Evolutionary conservation across 139 green algal species (phyloP).

Genomic region (Chlamydomonas applanata): DNA sequence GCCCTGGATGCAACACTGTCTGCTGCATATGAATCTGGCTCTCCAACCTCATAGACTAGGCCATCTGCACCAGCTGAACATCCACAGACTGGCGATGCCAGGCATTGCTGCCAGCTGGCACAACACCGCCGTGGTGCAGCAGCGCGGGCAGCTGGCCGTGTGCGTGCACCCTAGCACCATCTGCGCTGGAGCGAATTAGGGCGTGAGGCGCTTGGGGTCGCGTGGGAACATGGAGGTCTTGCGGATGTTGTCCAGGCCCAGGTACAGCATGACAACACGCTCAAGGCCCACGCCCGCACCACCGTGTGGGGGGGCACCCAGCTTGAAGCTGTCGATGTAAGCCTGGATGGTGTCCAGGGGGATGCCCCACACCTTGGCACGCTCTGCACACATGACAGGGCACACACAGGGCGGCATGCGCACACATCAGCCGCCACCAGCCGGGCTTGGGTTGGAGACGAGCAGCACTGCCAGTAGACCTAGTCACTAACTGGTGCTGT

Average conservation of each 20-base stretch:
- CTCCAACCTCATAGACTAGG: too few relatives aligned
- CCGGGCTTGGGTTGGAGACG: neutral
- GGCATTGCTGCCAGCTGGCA: too few relatives aligned
- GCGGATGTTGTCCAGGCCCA: constrained; percentile 95
- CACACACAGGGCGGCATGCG: neutral
- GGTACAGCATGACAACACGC: constrained; percentile 98
- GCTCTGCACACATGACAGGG: constrained; percentile 38
- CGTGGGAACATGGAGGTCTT: constrained; percentile 97
- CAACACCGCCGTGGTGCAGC: too few relatives aligned
- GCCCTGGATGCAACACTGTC: too few relatives aligned
- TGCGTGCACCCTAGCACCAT: too few relatives aligned
- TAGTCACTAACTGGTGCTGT: too few relatives aligned
- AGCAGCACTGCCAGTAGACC: too few relatives aligned
- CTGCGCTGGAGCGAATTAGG: constrained; percentile 73
- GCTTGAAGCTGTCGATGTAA: constrained; percentile 96
- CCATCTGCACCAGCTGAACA: too few relatives aligned
- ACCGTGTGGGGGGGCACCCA: constrained; percentile 89
- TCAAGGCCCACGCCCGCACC: constrained; percentile 94
- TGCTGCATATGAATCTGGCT: too few relatives aligned
- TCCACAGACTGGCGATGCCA: too few relatives aligned
- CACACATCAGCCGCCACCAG: too few relatives aligned
- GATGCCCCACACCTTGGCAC: constrained; percentile 68
- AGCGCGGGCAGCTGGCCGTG: too few relatives aligned
- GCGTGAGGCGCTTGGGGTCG: constrained; percentile 91
- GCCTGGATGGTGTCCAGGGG: constrained; percentile 78